Evolutionary conservation across 2,329 filamentous ascomycete genomes (phyloP), one percentile per base, ranked within the genome.

Genomic region (Trichoderma koningiopsis): DNA sequence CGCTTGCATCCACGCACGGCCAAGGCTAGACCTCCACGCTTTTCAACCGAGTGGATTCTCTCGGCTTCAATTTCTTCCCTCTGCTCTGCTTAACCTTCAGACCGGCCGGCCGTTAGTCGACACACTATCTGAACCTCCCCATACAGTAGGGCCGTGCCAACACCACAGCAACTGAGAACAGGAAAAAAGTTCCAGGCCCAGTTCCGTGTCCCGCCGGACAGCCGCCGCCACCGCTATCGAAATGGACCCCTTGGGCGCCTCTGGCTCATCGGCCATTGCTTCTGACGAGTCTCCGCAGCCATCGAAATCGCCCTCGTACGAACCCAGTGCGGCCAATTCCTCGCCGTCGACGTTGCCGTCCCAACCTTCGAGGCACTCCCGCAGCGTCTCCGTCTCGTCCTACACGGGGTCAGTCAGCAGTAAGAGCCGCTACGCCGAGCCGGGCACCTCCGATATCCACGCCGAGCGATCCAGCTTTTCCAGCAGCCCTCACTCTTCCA

Each of bases 381-480:
- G 81, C 72, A 81, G 76, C 70, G 76, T 87, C 71, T 81, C 84
- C 70, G 83, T 85, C 71, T 82, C 84, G 65, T 80, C 83, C 35
- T 76, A 76, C 60, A 71, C 73, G 68, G 76, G 74, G 65, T 76
- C 75, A 43, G 70, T 78, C 68, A 73, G 77, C 71, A 79, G 79
- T 73, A 85, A 85, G 78, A 83, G 84, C 72, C 83, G 85, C 68
- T 84, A 87, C 77, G 85, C 85, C 68, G 88, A 91, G 74, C 83
- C 89, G 40, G 86, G 87, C 72, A 86, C 85, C 35, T 86, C 85
- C 70, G 84, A 85, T 68, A 82, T 83, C 71, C 84, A 87, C 77
- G 84, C 86, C 71, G 87, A 88, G 69, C 84, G 85, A 75, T 84
- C 88, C 68, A 90, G 84, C 77, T 83, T 90, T 71, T 90, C 87